Conservation (phyloP, 257 asterid species). For the Przewalskia tangutica region DNA sequence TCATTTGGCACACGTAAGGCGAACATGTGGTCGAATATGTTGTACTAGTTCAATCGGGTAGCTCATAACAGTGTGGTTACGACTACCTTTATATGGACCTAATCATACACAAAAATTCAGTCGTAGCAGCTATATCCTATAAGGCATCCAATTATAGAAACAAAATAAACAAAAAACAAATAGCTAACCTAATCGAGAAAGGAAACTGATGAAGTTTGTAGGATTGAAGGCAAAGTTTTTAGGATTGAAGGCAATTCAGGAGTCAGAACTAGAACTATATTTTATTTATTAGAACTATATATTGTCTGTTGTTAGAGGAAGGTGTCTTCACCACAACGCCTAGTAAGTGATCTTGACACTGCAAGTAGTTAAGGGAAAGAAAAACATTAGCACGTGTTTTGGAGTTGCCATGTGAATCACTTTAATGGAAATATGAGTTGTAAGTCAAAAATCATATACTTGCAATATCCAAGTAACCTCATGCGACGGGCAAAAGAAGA, state of each 20-base stretch:
- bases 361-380: constrained; percentile 21
- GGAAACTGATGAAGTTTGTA: constrained; percentile 25
- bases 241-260: constrained; percentile 52
- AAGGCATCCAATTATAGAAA: too few relatives aligned
- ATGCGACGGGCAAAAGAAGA: neutral
- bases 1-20: too few relatives aligned
- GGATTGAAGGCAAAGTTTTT: constrained; percentile 34
- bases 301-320: constrained; percentile 54
- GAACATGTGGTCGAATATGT: too few relatives aligned
- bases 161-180: too few relatives aligned
- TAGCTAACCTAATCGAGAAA: too few relatives aligned
- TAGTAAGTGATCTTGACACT: constrained; percentile 88
- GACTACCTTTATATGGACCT: too few relatives aligned
- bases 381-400: constrained; percentile 1
- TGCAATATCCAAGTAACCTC: neutral
- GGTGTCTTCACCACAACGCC: constrained; percentile 80
- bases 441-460: neutral
- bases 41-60: too few relatives aligned
- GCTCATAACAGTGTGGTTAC: too few relatives aligned
- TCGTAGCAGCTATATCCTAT: too few relatives aligned
- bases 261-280: constrained; percentile 44
- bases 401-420: neutral
- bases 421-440: neutral
- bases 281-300: constrained; percentile 28
- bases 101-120: too few relatives aligned